Percentiles rank a stretch among this genome's conserved stretches.
These are phyloP conservation scores for Pythium vanterpoolii DNA, from an alignment of 352 stramenopile genomes.

Conservation along the genomic window DNA sequence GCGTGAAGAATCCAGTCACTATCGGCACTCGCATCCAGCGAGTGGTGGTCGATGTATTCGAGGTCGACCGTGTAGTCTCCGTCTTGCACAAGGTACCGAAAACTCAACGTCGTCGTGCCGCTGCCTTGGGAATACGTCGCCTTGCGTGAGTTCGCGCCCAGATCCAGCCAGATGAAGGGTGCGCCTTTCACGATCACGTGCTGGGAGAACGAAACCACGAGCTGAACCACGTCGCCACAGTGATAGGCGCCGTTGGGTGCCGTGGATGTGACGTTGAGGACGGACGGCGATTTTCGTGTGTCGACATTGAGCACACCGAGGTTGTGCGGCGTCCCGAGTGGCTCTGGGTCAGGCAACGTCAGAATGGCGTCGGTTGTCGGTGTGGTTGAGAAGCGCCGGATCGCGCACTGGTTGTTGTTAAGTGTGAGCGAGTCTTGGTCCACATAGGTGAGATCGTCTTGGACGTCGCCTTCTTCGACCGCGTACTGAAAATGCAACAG, in stretches of 20 bases:
- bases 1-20: conserved; percentile 52
- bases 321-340: conserved; percentile 33
- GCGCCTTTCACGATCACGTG: conserved; percentile 60
- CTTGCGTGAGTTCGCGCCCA: conserved; percentile 41
- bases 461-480: conserved; percentile 51
- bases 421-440: conserved; percentile 56
- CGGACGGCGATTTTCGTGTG: conserved; percentile 42
- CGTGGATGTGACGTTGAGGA: conserved; percentile 53
- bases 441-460: conserved; percentile 54
- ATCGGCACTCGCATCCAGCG: conserved; percentile 54
- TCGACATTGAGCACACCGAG: conserved; percentile 59
- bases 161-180: conserved; percentile 70
- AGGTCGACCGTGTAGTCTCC: conserved; percentile 71
- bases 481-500: conserved; percentile 72
- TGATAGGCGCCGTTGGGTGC: conserved; percentile 50
- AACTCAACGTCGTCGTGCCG: conserved; percentile 47
- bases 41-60: conserved; percentile 83
- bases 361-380: conserved; percentile 67
- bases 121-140: conserved; percentile 57
- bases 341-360: conserved; percentile 42
- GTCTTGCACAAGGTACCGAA: conserved; percentile 67
- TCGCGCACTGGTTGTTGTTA: conserved; percentile 71
- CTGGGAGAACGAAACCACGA: conserved; percentile 66
- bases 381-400: conserved; percentile 81
- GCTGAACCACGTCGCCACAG: conserved; percentile 55